A percentile compares a stretch with the other conserved stretches of the same genome.
Conservation (phyloP, 2,329 filamentous ascomycete genomes). For the Arthrobotrys sinensis region DNA sequence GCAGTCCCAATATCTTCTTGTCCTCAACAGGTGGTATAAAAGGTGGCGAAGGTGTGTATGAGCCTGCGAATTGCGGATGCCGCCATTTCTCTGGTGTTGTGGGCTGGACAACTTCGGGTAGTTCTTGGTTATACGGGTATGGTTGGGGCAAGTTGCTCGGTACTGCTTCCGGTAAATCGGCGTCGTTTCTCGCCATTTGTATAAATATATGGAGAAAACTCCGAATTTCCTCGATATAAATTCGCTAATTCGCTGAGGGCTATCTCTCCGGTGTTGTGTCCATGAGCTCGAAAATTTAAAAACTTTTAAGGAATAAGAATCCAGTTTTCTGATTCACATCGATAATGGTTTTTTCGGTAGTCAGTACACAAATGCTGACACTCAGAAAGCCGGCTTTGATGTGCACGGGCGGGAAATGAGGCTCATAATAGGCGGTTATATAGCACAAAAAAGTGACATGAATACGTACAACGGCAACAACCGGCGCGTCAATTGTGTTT, state of each 20-base stretch:
- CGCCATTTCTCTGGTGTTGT: conserved; percentile 23
- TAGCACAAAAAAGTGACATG: not conserved
- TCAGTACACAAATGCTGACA: conserved; percentile 17
- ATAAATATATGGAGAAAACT: too few species aligned
- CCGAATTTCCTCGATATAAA: too few species aligned
- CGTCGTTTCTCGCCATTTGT: conserved; percentile 21
- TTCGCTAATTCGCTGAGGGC: conserved; percentile 18
- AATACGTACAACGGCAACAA: not conserved
- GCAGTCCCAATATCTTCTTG: conserved; percentile 32
- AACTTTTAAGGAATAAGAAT: conserved; percentile 9
- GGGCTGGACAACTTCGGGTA: conserved; percentile 26
- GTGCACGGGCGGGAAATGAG: conserved; percentile 26
- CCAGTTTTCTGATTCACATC: conserved; percentile 2
- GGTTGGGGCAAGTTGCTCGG: conserved; percentile 37
- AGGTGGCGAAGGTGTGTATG: conserved; percentile 47
- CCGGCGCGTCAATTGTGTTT: conserved; percentile 9
- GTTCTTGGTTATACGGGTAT: conserved; percentile 24
- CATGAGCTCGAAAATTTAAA: not conserved
- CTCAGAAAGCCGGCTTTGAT: conserved; percentile 10
- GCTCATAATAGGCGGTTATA: conserved; percentile 4
- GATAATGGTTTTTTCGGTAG: not conserved
- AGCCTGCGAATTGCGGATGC: conserved; percentile 35
- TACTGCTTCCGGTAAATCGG: conserved; percentile 36
- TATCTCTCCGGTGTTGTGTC: not conserved
- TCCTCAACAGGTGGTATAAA: conserved; percentile 23